Evolutionary conservation across 2,329 filamentous ascomycete genomes (phyloP), one percentile per base, ranked within the genome.

Genomic region (Fusarium sp.): DNA sequence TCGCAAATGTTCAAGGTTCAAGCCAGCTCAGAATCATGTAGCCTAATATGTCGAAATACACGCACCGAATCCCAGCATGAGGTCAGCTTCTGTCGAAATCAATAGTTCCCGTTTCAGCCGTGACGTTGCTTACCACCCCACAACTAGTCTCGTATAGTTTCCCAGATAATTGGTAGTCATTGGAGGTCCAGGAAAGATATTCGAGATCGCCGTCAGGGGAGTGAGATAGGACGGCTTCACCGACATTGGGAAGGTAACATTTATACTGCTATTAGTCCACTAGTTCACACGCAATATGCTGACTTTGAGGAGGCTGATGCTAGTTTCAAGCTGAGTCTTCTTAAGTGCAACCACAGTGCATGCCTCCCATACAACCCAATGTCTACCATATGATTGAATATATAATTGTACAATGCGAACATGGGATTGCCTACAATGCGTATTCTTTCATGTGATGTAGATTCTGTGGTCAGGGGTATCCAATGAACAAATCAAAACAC

Each of bases 401-500:
- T 29, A 20, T 31, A 15, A 23, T 17, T 20, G 27, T 20, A 15
- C 15, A 47, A 53, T 40, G 25, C n/a, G 29, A 15, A 43, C 18
- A 23, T 37, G 21, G 21, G 14, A n/a, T 35, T 46, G 45, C 39
- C 27, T 55, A 37, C 40, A 33, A 54, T 33, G 42, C 50, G 17
- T 43, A 21, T 42, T 31, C 47, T 59, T 25, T 41, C 57, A 43
- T 47, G 27, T 13, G 42, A 27, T 54, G 36, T 57, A 52, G 40
- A 54, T 49, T 37, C 25, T 49, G 20, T 36, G 36, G 31, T 23
- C 25, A 45, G 43, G 37, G 23, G 23, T 36, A 49, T 58, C 33
- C 48, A 63, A 66, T 25, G 42, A 36, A 48, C 40, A 52, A 58
- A 59, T 49, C 27, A 46, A 37, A 54, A 40, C 54, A 31, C 23